Conservation (phyloP, 139 green algal genomes). For the Trebouxia sp. region DNA sequence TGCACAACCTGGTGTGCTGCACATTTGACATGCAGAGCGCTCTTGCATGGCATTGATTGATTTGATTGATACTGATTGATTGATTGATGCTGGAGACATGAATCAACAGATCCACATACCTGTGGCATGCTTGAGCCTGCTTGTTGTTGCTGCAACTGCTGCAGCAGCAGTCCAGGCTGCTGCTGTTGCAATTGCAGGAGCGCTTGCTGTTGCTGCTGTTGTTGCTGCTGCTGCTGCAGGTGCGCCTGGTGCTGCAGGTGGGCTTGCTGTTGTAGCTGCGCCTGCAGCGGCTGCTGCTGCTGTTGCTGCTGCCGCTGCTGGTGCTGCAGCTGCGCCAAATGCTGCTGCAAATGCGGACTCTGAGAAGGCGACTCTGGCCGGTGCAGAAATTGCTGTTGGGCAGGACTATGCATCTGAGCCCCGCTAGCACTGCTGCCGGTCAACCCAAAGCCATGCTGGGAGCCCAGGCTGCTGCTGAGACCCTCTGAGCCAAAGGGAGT, state of each 20-base stretch:
- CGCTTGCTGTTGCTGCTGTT: background rate
- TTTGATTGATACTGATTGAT: background rate
- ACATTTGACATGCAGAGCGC: background rate
- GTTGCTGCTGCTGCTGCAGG: background rate
- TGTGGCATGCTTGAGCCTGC: background rate
- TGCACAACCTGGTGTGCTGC: background rate
- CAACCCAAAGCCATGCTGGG: background rate
- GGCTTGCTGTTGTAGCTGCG: constrained; percentile 14
- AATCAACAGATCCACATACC: background rate
- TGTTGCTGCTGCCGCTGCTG: constrained; percentile 2
- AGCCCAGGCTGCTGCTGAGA: background rate
- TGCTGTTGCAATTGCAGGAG: constrained; percentile 7
- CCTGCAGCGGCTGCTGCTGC: background rate
- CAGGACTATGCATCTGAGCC: background rate
- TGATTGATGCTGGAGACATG: background rate
- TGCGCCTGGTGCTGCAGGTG: background rate
- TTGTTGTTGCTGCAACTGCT: constrained; percentile 11
- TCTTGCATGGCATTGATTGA: background rate
- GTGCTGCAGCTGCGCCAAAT: background rate
- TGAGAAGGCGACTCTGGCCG: background rate
- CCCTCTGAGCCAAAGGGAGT: background rate
- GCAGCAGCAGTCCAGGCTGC: background rate
- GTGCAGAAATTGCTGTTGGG: constrained; percentile 14
- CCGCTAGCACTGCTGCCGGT: background rate
- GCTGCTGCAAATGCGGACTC: background rate